Base-by-base conservation (phyloP, 116 monocot species). In the Dioscorea cayenensis region DNA sequence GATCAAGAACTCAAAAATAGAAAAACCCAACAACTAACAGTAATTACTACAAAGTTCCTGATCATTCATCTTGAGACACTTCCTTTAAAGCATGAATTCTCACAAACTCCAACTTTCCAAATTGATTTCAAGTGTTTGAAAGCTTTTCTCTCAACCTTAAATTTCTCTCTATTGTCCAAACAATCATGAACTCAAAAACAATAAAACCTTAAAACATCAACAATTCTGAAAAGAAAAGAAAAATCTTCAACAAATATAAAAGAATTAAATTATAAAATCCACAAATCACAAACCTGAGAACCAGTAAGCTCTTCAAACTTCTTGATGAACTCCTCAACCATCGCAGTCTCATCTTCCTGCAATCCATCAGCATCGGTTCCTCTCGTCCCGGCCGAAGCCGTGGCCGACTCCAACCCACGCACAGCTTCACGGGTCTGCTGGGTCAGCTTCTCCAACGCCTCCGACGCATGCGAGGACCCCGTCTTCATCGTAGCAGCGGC, bases 261-360 rank as follows among this genome's bases (percentile, higher is more conserved):
- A 36, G 38, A 66, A 17, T 3, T 18, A 36, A 38, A 66, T 28
- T 28, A 22, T 19, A 37, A 17, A 29, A 66, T 10, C 7, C 36
- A 51, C 23, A 48, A 28, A 32, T 32, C 18, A 9, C 11, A 77
- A 48, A 92, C 95, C 89, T 91, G 92, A 68, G 95, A 80, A 28
- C 85, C 87, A 7, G 84, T 82, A 27, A 96, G 72, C 71, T 87
- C 80, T 69, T 86, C 87, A 66, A 96, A 96, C 76, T 96, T 87
- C 82, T 92, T 96, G 29, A 92, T 86, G 37, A 96, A 86, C 29
- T 92, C 96, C 66, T 96, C 92, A 11, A 89, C 79, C 86, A 87
- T 90, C 20, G 72, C 77, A 21, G 92, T 87, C 11, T 78, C 64
- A 12, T 92, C 83, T 17, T 25, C 69, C 64, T 89, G 29, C 38